phyloP scores from a whole-genome alignment of 495 filamentous ascomycete species.

The Neurospora discreta region DNA sequence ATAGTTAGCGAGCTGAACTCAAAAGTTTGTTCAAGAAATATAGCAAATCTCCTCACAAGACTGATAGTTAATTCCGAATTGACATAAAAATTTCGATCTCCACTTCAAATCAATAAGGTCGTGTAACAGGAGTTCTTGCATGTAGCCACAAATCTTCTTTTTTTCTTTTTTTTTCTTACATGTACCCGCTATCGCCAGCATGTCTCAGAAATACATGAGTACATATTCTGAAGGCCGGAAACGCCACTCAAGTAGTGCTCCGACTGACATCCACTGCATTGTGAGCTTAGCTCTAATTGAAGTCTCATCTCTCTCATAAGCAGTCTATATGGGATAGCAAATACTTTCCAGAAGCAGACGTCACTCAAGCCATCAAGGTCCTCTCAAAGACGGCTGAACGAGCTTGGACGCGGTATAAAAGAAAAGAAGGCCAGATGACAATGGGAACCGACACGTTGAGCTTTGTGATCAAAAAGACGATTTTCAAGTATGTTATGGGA shows the following conservation, averaged over 20 bases:
- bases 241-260: neutral
- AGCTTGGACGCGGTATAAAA: neutral
- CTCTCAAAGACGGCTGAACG: neutral
- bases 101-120: neutral
- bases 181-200: neutral
- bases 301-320: neutral
- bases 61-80: neutral
- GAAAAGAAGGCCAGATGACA: neutral
- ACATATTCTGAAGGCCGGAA: neutral
- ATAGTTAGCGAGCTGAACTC: neutral
- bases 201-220: neutral
- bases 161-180: too few species aligned
- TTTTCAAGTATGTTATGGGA: neutral
- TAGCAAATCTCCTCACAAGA: neutral
- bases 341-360: neutral
- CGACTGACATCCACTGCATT: neutral
- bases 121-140: neutral
- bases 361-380: neutral
- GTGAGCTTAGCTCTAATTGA: neutral
- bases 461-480: neutral
- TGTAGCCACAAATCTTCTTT: neutral
- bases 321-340: neutral
- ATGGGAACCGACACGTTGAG: neutral
- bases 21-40: neutral
- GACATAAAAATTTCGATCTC: neutral